Conservation (phyloP, 1,284 basidiomycete genomes). For the Melanopsichium pennsylvanicum region DNA sequence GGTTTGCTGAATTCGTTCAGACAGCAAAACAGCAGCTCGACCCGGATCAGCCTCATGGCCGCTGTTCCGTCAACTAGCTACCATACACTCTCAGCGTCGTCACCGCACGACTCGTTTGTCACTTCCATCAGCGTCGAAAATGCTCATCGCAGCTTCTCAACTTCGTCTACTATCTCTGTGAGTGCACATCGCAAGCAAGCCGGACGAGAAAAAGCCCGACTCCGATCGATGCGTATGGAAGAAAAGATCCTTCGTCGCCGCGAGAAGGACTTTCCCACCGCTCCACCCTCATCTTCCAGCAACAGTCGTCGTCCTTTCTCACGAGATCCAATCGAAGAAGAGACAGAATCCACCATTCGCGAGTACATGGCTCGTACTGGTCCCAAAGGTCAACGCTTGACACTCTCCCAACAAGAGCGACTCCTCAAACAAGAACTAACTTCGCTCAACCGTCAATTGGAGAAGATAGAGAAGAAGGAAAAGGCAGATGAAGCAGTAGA, state of each 20-base stretch:
- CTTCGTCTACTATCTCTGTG: neutral
- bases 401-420: slow-evolving; percentile 29
- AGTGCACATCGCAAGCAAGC: slow-evolving; percentile 42
- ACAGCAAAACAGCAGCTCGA: neutral
- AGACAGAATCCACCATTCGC: slow-evolving; percentile 22
- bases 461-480: slow-evolving; percentile 42
- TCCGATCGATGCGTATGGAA: slow-evolving; percentile 13
- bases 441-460: slow-evolving; percentile 39
- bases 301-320: neutral
- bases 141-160: slow-evolving; percentile 11
- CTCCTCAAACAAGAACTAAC: slow-evolving; percentile 50
- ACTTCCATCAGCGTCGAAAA: too few species aligned
- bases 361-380: slow-evolving; percentile 43
- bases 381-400: slow-evolving; percentile 35
- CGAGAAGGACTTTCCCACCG: slow-evolving; percentile 18
- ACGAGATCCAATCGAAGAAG: slow-evolving; percentile 24
- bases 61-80: slow-evolving; percentile 15
- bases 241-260: slow-evolving; percentile 20
- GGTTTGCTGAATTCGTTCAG: slow-evolving; percentile 8
- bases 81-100: neutral
- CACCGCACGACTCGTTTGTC: too few species aligned
- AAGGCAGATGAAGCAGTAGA: slow-evolving; percentile 41
- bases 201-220: slow-evolving; percentile 35
- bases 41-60: neutral
- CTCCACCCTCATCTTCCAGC: neutral